These are phyloP conservation scores for Hebeloma cylindrosporum DNA, from an alignment of 768 basidiomycete species.

Conservation along the genomic window DNA sequence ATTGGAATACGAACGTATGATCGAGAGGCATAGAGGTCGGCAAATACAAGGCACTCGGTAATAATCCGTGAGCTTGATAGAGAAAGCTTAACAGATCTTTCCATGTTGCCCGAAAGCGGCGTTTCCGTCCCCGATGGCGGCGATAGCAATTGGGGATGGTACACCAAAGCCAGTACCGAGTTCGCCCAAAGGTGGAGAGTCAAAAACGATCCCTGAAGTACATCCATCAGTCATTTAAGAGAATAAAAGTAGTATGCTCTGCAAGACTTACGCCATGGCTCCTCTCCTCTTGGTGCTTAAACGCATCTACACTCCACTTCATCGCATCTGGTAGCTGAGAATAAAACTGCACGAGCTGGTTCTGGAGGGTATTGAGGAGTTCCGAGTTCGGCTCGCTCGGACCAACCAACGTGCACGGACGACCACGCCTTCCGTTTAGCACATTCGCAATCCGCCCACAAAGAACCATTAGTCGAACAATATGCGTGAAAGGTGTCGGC, in stretches of 20 bases:
- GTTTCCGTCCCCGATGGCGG: not conserved
- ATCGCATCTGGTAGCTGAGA: constrained; percentile 2
- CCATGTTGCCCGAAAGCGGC: not conserved
- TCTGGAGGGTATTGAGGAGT: constrained; percentile 1
- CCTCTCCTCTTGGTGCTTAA: constrained; percentile 1
- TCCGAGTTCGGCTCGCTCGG: not conserved
- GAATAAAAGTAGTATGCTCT: not conserved
- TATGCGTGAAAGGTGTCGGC: constrained; percentile 3
- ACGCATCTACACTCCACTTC: constrained; percentile 7
- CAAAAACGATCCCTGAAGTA: constrained; percentile 3
- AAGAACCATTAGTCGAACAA: constrained; percentile 2
- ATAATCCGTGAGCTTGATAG: constrained; percentile 5
- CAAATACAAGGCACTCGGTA: constrained; percentile 5
- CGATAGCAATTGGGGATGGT: constrained; percentile 2
- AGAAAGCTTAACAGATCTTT: not conserved
- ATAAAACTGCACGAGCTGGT: constrained; percentile 1
- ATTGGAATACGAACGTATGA: constrained; percentile 2
- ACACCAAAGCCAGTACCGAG: constrained; percentile 2
- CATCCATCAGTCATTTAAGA: not conserved
- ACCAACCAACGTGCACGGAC: not conserved
- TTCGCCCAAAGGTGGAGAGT: constrained; percentile 7
- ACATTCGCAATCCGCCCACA: constrained; percentile 4
- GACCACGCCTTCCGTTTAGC: not conserved
- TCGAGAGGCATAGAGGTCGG: constrained; percentile 1
- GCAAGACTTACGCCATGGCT: constrained; percentile 1